Conservation (phyloP, 164 flowering plant species). For the Platanus orientalis region DNA sequence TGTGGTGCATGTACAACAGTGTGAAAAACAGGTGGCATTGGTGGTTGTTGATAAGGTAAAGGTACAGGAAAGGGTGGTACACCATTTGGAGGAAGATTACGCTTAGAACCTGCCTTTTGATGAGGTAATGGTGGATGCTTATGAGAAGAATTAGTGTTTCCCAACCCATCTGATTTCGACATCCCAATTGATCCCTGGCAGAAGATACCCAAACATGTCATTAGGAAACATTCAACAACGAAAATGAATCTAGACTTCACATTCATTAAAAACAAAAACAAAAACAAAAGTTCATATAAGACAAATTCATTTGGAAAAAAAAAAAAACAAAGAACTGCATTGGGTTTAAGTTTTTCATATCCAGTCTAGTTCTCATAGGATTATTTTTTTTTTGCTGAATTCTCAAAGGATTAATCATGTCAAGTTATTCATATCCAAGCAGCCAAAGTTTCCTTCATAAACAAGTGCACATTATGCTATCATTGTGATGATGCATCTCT, state of each 20-base stretch:
- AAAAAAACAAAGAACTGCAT: too few species aligned
- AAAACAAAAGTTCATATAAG: too few species aligned
- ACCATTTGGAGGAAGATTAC: conserved; percentile 39
- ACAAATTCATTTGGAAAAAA: too few species aligned
- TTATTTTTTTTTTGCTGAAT: too few species aligned
- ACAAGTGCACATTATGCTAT: too few species aligned
- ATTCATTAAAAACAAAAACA: too few species aligned
- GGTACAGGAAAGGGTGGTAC: conserved; percentile 55
- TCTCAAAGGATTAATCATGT: too few species aligned
- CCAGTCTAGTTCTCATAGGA: too few species aligned
- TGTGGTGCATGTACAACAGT: conserved; percentile 55
- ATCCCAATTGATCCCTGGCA: conserved; percentile 48
- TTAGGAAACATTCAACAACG: neutral
- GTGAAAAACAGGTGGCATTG: conserved; percentile 44
- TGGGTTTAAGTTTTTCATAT: too few species aligned
- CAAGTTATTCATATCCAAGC: too few species aligned
- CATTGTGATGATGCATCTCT: too few species aligned
- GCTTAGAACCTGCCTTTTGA: conserved; percentile 56
- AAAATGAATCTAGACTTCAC: neutral
- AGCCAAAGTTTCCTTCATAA: too few species aligned
- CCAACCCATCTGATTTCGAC: conserved; percentile 47
- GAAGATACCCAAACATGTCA: neutral
- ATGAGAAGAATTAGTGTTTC: conserved; percentile 34
- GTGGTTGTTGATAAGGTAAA: conserved; percentile 46
- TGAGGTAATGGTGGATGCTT: conserved; percentile 43